phyloP scores from a whole-genome alignment of 2,329 filamentous ascomycete genomes.

The Phialophora verrucosa region DNA sequence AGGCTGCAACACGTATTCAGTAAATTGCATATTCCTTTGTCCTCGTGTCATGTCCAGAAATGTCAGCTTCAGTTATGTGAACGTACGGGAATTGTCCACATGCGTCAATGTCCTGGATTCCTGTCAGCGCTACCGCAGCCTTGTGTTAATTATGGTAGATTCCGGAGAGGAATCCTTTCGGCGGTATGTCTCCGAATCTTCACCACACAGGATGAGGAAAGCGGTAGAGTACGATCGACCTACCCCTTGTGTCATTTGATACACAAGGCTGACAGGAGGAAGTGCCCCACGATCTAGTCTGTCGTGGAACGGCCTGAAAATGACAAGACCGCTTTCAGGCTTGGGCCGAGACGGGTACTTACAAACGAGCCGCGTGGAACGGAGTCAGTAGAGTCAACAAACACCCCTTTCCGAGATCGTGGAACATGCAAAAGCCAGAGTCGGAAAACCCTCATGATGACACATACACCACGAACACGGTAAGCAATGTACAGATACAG shows the following conservation, averaged over 20 bases:
- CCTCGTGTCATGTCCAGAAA: not conserved
- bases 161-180: not conserved
- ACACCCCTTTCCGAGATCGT: not conserved
- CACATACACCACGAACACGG: not conserved
- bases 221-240: not conserved
- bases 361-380: not conserved
- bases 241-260: not conserved
- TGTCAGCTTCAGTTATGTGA: not conserved
- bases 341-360: not conserved
- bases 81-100: not conserved
- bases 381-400: not conserved
- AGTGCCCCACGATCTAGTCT: not conserved
- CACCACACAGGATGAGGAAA: not conserved
- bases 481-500: not conserved
- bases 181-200: slow-evolving; percentile 15
- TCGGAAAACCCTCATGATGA: not conserved
- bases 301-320: not conserved
- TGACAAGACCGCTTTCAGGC: not conserved
- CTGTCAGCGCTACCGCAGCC: slow-evolving; percentile 13
- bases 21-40: slow-evolving; percentile 17
- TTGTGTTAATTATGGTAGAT: not conserved
- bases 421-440: not conserved
- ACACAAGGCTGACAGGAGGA: not conserved
- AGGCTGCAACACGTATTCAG: not conserved
- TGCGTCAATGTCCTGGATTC: not conserved